Evolutionary conservation across 2,329 filamentous ascomycete species (phyloP).

Genomic region (Penicillium sp.): DNA sequence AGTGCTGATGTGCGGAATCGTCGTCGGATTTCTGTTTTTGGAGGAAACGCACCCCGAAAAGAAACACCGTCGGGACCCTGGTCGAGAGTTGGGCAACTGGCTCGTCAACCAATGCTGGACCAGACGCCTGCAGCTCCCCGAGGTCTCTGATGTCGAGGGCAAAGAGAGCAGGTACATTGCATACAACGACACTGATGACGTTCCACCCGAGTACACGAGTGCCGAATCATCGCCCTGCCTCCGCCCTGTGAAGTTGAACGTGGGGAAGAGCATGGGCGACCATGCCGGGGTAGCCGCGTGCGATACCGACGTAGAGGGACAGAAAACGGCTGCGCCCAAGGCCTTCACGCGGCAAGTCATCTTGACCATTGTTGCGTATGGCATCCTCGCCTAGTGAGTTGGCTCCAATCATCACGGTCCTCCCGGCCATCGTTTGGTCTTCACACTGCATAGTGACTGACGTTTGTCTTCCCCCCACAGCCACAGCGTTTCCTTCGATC

Average conservation of each 20-base stretch:
- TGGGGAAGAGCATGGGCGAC: conserved; percentile 2
- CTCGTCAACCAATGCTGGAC: conserved; percentile 43
- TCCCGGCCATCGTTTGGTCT: neutral
- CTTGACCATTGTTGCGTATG: conserved; percentile 82
- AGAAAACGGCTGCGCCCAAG: conserved; percentile 45
- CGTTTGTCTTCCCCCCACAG: conserved; percentile 43
- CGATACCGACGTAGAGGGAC: conserved; percentile 39
- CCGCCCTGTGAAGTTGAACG: conserved; percentile 21
- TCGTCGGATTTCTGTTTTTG: conserved; percentile 76
- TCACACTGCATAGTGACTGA: conserved; percentile 43
- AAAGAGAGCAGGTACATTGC: conserved; percentile 46
- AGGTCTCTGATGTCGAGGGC: conserved; percentile 43
- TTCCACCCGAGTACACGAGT: conserved; percentile 63
- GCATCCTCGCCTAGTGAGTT: conserved; percentile 88
- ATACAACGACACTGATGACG: conserved; percentile 47
- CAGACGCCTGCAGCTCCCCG: conserved; percentile 24
- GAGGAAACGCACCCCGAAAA: conserved; percentile 89
- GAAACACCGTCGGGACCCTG: conserved; percentile 68
- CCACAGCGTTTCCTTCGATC: conserved; percentile 95
- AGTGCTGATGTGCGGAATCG: conserved; percentile 69
- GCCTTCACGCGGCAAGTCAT: conserved; percentile 81
- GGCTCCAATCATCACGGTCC: conserved; percentile 1
- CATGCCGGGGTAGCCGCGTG: conserved; percentile 29
- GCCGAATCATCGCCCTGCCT: conserved; percentile 51
- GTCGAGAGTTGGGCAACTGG: conserved; percentile 69